A percentile compares a stretch with the other conserved stretches of the same genome.
Evolutionary conservation across 768 basidiomycete species (phyloP).

Genomic region (Gyrodon lividus): DNA sequence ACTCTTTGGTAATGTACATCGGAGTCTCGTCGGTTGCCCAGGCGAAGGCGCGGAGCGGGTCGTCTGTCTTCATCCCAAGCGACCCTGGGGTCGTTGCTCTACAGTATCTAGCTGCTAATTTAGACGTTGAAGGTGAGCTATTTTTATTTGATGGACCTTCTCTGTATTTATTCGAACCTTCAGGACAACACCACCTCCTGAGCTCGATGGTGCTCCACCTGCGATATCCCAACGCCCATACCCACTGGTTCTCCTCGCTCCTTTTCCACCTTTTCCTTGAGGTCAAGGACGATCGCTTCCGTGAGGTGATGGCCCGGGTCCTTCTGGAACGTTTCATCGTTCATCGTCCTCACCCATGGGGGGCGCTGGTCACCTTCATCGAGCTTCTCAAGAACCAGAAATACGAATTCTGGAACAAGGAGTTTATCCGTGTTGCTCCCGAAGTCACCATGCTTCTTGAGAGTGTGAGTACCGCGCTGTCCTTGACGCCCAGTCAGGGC

Average conservation of each 20-base stretch:
- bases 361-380: conserved; percentile 89
- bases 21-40: conserved; percentile 92
- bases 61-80: conserved; percentile 73
- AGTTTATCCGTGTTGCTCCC: conserved; percentile 80
- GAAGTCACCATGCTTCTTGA: conserved; percentile 85
- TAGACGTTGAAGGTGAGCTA: conserved; percentile 86
- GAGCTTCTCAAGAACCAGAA: conserved; percentile 88
- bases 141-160: background rate
- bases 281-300: conserved; percentile 71
- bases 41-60: conserved; percentile 81
- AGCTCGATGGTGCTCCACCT: conserved; percentile 93
- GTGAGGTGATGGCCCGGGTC: conserved; percentile 83
- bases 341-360: conserved; percentile 96
- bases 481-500: background rate
- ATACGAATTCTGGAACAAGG: conserved; percentile 90
- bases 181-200: conserved; percentile 94
- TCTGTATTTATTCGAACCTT: background rate
- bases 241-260: conserved; percentile 94
- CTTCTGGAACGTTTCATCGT: conserved; percentile 93
- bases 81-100: conserved; percentile 86
- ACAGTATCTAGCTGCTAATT: conserved; percentile 75
- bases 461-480: conserved; percentile 53
- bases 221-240: conserved; percentile 98
- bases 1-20: conserved; percentile 93
- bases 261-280: conserved; percentile 85